Evolutionary conservation across 2,329 filamentous ascomycete species (phyloP), one percentile per base, ranked within the genome.

Genomic region (Teratosphaeria pseudoeucalypti): DNA sequence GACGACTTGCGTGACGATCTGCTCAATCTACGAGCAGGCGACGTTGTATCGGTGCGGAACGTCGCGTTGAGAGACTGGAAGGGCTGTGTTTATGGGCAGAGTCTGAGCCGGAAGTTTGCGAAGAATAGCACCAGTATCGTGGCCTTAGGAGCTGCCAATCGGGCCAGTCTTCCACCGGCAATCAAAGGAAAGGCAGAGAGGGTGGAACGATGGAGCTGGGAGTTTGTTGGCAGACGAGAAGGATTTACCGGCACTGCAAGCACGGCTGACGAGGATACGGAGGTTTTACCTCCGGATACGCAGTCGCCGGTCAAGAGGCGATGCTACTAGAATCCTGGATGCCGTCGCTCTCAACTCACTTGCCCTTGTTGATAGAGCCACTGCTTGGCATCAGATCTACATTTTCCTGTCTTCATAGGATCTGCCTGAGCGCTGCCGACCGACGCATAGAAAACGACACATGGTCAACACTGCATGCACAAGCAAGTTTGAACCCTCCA

Each of bases 61-160:
- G 85, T 96, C 6, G 90, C 87, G 0, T 77, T 97, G 57, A 84
- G 84, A 57, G 83, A 84, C 3, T 97, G 92, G 71, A 81, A 82
- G 57, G 83, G 84, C 54, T 86, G 82, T 66, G 92, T 96, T 0
- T 91, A 94, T 67, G 92, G 92, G 0, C 88, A 95, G 71, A 94
- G 87, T 68, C 75, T 96, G 62, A 83, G 87, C 32, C 82, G 82
- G 63, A 84, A 84, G 7, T 81, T 88, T 66, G 92, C 89, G 7
- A 85, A 82, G 65, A 81, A 90, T 27, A 70, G 70, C 54, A 78
- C 90, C 3, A 19, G 54, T n/a, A 49, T 57, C 12, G 53, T 57
- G 32, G 39, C 49, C 19, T 19, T 61, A 37, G 60, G 62, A 11
- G 60, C 60, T 26, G 29, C 26, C 9, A 12, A 34, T 27, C 37